phyloP scores from a whole-genome alignment of 352 stramenopile species.

The Phytophthora fragariae region DNA sequence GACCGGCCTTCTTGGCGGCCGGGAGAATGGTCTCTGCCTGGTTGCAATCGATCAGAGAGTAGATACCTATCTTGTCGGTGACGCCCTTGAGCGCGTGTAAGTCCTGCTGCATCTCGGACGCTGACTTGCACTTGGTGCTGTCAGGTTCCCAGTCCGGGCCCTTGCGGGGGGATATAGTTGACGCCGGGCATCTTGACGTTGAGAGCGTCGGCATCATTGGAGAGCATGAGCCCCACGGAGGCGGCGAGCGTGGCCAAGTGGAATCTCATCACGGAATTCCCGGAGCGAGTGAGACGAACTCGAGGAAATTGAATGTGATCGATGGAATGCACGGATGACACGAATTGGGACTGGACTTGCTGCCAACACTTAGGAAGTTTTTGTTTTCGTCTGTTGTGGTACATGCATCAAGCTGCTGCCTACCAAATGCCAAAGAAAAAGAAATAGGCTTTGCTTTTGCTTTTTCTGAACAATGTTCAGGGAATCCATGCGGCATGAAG shows the following conservation, averaged over 20 bases:
- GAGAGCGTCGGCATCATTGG: not conserved
- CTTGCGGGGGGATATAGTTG: constrained; percentile 1
- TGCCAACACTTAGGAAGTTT: not conserved
- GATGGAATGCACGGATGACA: not conserved
- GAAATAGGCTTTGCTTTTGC: not conserved
- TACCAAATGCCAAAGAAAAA: not conserved
- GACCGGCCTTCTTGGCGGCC: not conserved
- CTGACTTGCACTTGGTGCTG: not conserved
- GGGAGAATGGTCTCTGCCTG: not conserved
- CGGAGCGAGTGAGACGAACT: not conserved
- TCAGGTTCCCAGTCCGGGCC: not conserved
- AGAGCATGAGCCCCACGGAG: not conserved
- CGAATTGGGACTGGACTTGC: not conserved
- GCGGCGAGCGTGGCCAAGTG: not conserved
- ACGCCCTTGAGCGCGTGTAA: not conserved
- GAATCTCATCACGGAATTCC: not conserved
- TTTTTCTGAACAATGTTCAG: not conserved
- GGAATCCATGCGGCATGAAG: no score
- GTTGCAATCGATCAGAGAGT: constrained; percentile 2
- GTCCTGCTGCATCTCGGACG: constrained; percentile 1
- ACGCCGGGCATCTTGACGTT: not conserved
- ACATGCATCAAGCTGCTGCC: not conserved
- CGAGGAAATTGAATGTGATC: not conserved
- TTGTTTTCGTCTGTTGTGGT: not conserved
- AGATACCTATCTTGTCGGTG: not conserved